A percentile compares a stretch with the other conserved stretches of the same genome.
Conservation (phyloP, 331 rosid species). For the Malus hybrid region DNA sequence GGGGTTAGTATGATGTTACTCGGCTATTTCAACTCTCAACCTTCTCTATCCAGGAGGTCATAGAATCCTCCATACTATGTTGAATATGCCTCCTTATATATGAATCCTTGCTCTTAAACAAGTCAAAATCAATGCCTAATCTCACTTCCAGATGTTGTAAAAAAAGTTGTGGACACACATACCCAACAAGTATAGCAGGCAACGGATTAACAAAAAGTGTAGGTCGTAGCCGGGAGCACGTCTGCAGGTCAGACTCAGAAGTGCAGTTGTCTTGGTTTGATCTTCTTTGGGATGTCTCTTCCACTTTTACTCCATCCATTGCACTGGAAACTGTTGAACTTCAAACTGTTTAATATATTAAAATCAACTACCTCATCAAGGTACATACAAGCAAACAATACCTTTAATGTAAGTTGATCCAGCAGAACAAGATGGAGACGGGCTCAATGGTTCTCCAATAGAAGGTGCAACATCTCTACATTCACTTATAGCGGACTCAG, state of each 20-base stretch:
- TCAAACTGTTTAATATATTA: conserved; percentile 16
- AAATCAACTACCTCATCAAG: conserved; percentile 15
- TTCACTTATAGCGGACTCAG: conserved; percentile 77
- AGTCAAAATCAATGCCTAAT: too few relatives aligned
- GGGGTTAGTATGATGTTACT: too few relatives aligned
- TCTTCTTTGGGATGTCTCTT: conserved; percentile 79
- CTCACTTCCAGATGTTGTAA: conserved; percentile 1
- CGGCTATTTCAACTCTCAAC: too few relatives aligned
- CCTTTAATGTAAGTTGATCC: conserved; percentile 81
- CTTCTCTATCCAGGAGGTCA: too few relatives aligned
- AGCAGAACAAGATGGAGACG: conserved; percentile 76
- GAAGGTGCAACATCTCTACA: conserved; percentile 47
- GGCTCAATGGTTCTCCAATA: conserved; percentile 74
- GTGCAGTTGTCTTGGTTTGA: conserved; percentile 58
- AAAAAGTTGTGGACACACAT: conserved; percentile 18
- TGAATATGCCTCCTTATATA: not conserved
- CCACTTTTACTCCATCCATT: conserved; percentile 66
- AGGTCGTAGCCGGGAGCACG: conserved; percentile 62
- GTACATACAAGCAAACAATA: conserved; percentile 18
- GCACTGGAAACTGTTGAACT: conserved; percentile 35
- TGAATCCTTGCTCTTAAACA: not conserved
- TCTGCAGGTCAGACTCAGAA: conserved; percentile 74
- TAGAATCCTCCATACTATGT: too few relatives aligned
- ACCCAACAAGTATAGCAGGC: conserved; percentile 98
- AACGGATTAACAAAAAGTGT: conserved; percentile 72